Evolutionary conservation across 163 green algal genomes (phyloP).

Genomic region (Scenedesmus sp.): DNA sequence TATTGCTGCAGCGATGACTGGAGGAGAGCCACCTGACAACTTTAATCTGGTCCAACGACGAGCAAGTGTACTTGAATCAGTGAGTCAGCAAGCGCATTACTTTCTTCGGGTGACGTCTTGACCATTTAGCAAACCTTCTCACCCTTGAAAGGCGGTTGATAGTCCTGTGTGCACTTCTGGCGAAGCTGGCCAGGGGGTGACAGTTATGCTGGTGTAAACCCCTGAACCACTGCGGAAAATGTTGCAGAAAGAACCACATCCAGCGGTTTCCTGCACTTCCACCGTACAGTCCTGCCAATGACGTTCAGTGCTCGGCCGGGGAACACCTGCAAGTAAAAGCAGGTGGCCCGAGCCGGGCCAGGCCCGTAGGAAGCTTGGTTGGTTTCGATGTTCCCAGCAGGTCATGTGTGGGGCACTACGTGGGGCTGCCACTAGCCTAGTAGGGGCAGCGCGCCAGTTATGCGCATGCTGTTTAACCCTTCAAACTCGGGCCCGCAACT

Average conservation of each 20-base stretch:
- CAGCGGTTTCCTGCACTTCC: neutral
- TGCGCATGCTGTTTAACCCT: no score
- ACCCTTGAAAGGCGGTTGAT: neutral
- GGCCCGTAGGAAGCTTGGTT: no score
- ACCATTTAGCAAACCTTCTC: neutral
- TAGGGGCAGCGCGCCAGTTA: no score
- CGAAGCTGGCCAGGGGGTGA: neutral
- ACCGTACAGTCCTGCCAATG: neutral
- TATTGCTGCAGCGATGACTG: neutral
- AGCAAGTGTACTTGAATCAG: neutral
- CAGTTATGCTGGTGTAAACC: neutral
- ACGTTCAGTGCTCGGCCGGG: neutral
- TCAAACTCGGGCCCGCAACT: no score
- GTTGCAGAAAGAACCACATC: no score
- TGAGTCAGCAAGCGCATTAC: neutral
- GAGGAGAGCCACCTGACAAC: neutral
- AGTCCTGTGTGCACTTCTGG: neutral
- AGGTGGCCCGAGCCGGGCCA: no score
- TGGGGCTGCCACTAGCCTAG: no score
- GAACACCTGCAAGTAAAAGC: neutral
- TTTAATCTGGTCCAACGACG: neutral
- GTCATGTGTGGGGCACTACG: no score
- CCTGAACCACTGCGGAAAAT: no score
- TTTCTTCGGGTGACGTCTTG: neutral
- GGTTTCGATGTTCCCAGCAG: no score